Base-by-base conservation (phyloP, 306 rosid species). In the Vigna hirtella region DNA sequence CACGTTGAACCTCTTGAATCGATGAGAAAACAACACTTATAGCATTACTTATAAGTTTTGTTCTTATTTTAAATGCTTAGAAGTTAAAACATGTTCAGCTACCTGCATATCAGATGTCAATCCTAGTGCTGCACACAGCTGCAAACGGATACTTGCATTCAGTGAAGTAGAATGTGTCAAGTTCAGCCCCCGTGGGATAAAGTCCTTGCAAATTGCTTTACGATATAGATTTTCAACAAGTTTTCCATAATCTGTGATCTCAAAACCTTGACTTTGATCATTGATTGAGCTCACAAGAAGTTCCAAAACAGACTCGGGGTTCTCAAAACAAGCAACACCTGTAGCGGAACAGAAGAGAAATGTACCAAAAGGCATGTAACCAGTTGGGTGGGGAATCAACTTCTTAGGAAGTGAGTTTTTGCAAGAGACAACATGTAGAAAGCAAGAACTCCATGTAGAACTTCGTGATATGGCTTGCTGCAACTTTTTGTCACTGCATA, bases 331-430 rank as follows among this genome's bases (percentile, higher is more conserved):
- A 74, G 92, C 53, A 80, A 82, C 77, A 3, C 84, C 85, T 1
- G 7, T 12, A 57, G 80, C 77, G 1, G 87, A 88, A 73, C 87
- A 83, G 7, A 93, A n/a, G 0, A 93, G 83, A 69, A 87, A 86
- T 68, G 90, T 91, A 40, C 98, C 98, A 9, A 91, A 93, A 13
- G 97, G 92, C 65, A 62, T 45, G 66, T 90, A 87, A 2, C 0
- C 55, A 16, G 0, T 8, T 20, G 61, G 45, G 2, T 36, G 7
- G 32, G 40, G 40, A 28, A 6, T 64, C 34, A 8, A 9, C n/a
- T 1, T 17, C 56, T 79, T 80, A 4, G 87, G 89, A 20, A 84
- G 61, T 18, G 90, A 87, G 66, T 93, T 93, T 3, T 64, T 66
- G 80, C 20, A 40, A 43, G 88, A 89, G 56, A 77, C 91, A 7